Evolutionary conservation across 805 yeast genomes (phyloP), one percentile per base, ranked within the genome.

Genomic region (Teunomyces atbi): DNA sequence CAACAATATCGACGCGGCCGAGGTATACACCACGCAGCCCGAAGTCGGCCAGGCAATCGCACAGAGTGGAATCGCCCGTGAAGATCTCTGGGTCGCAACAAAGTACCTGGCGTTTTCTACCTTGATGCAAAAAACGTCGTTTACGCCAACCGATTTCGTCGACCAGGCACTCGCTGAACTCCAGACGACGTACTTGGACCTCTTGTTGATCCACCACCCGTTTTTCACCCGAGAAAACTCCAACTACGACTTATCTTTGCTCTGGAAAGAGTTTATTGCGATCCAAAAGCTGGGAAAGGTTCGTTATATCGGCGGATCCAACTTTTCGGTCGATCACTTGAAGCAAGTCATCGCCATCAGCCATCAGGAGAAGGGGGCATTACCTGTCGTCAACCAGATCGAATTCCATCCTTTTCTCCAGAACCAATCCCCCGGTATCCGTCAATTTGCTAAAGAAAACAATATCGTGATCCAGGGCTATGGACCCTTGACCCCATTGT

Each of bases 401-500:
- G 91, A 85, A 58, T 82, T 74, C 68, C 83, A 76, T 59, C 83
- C 89, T 1, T 81, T 82, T 55, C 68, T 83, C 53, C 88, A 81
- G 58, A 69, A 83, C 51, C 89, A 83, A 60, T 69, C 84, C 2
- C 79, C 82, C 0, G 86, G 82, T 1, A 69, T 78, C 49, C 71
- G 73, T 41, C 74, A 80, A 10, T 84, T 70, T 56, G 69, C 77
- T 47, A 60, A 77, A 53, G 56, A 74, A 36, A 56, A 84, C 43
- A 65, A 63, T 28, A 83, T 85, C 49, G 56, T 71, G 20, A 52
- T 85, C n/a, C 86, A 81, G 57, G 89, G 88, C 1, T 86, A 83
- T 61, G 74, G 83, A 5, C 89, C 92, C 19, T 69, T 86, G 51
- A 79, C 81, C n/a, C 88, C 90, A 6, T 59, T 85, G 34, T 73